Conservation (phyloP, 306 rosid genomes). For the Trifolium subterraneum region DNA sequence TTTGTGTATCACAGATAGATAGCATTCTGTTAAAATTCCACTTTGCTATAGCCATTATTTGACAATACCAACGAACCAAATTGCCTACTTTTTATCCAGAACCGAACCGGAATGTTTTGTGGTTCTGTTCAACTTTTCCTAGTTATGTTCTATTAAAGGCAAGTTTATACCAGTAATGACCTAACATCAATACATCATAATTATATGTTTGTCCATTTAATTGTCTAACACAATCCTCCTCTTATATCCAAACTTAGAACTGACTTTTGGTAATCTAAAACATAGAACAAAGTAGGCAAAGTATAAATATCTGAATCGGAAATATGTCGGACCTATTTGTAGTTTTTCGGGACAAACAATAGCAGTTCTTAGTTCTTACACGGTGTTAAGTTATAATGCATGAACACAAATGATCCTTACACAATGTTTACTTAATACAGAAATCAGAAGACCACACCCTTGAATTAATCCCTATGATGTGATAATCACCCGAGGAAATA, state of each 20-base stretch:
- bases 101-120: neutral
- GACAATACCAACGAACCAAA: neutral
- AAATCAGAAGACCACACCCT: neutral
- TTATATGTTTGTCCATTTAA: neutral
- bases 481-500: too few relatives aligned
- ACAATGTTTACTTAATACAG: neutral
- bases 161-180: neutral
- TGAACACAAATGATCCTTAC: neutral
- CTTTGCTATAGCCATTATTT: neutral
- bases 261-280: neutral
- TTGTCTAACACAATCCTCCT: neutral
- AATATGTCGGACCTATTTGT: neutral
- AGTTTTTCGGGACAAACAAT: neutral
- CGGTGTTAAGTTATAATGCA: neutral
- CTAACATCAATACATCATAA: neutral
- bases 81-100: neutral
- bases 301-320: constrained; percentile 8
- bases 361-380: neutral
- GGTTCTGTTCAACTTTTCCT: too few relatives aligned
- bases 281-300: neutral
- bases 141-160: too few relatives aligned
- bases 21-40: neutral
- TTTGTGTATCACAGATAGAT: neutral
- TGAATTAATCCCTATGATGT: neutral
- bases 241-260: neutral